Evolutionary conservation across 345 rosid genomes (phyloP).

Genomic region (Combretum micranthum): DNA sequence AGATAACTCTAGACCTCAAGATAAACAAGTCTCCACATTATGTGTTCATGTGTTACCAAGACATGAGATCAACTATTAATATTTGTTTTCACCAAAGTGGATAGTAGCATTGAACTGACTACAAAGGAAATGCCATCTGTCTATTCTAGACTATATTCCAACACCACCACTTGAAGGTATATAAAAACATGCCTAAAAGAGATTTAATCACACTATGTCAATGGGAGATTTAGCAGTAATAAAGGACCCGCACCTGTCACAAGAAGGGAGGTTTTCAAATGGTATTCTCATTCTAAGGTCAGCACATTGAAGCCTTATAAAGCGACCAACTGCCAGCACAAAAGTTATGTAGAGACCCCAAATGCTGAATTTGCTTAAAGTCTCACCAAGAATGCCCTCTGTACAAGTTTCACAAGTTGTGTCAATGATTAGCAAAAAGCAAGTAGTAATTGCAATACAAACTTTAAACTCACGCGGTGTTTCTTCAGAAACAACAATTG

Average conservation of each 20-base stretch:
- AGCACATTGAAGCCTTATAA: constrained; percentile 36
- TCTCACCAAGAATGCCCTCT: constrained; percentile 53
- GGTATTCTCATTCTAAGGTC: constrained; percentile 48
- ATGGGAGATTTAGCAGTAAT: background rate
- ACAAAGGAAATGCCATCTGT: no score
- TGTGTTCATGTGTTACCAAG: no score
- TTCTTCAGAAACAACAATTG: constrained; percentile 38
- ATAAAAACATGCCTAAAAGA: no score
- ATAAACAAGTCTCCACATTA: no score
- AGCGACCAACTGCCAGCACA: constrained; percentile 47
- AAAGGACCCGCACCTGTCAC: constrained; percentile 29
- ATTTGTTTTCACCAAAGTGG: no score
- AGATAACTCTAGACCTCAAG: no score
- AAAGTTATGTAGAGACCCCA: constrained; percentile 48
- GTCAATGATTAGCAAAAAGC: background rate
- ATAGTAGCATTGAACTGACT: no score
- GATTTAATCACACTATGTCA: background rate
- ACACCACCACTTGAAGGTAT: no score
- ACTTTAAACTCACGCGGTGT: constrained; percentile 31
- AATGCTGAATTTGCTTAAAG: constrained; percentile 48
- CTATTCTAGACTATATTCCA: no score
- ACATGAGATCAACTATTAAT: no score
- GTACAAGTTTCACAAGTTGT: constrained; percentile 1
- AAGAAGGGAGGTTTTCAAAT: constrained; percentile 43
- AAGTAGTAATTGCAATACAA: background rate